A percentile compares a stretch with the other conserved stretches of the same genome.
These are phyloP conservation scores for Hyaloscypha hepaticicola DNA, from an alignment of 495 filamentous ascomycete species.

Conservation along the genomic window DNA sequence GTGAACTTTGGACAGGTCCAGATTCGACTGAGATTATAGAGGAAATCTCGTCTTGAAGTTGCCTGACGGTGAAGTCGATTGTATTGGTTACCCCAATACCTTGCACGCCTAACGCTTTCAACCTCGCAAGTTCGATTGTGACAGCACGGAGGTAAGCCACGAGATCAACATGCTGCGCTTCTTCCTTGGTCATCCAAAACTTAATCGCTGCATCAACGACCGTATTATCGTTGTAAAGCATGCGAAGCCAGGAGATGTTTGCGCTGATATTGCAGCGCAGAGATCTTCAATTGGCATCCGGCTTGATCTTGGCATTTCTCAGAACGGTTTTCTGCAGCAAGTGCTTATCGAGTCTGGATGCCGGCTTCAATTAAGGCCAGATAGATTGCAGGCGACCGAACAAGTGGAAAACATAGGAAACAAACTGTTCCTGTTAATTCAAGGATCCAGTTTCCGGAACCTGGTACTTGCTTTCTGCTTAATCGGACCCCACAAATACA, in stretches of 20 bases:
- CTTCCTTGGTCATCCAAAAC: slow-evolving; percentile 4
- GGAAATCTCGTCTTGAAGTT: neutral
- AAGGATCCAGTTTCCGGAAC: neutral
- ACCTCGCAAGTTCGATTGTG: neutral
- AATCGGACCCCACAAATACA: neutral
- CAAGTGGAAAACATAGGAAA: neutral
- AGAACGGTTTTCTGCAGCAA: slow-evolving; percentile 8
- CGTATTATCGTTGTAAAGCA: slow-evolving; percentile 3
- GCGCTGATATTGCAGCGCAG: slow-evolving; percentile 2
- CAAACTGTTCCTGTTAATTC: neutral
- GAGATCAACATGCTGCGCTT: slow-evolving; percentile 4
- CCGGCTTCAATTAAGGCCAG: neutral
- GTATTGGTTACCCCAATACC: neutral
- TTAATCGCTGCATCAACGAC: slow-evolving; percentile 7
- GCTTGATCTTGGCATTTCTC: slow-evolving; percentile 7
- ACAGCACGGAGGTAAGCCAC: slow-evolving; percentile 1
- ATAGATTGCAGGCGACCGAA: neutral
- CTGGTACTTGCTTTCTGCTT: neutral
- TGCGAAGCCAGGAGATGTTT: neutral
- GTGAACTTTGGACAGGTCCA: too few species aligned
- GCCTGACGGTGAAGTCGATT: neutral
- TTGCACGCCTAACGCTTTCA: neutral
- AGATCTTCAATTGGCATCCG: slow-evolving; percentile 6
- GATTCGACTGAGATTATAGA: too few species aligned
- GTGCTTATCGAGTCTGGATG: slow-evolving; percentile 7